Evolutionary conservation across 441 rosid genomes (phyloP).

Genomic region (Eutrema salsugineum): DNA sequence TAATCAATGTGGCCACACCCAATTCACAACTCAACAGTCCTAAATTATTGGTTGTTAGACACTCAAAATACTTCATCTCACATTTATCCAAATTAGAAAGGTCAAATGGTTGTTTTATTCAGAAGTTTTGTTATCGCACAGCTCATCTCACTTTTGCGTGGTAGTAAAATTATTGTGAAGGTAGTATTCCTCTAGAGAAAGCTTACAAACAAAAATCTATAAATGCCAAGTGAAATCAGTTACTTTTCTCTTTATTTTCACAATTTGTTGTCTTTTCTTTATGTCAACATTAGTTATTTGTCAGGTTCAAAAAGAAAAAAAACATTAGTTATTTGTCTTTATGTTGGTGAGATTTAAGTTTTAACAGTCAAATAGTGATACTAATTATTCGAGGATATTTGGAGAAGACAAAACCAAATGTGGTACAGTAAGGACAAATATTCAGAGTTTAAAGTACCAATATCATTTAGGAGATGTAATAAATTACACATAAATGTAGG

Average conservation of each 20-base stretch:
- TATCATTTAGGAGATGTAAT: not conserved
- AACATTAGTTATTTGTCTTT: constrained; percentile 10
- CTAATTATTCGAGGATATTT: constrained; percentile 14
- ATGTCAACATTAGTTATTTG: constrained; percentile 18
- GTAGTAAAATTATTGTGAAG: not conserved
- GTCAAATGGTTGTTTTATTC: constrained; percentile 8
- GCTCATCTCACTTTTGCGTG: constrained; percentile 6
- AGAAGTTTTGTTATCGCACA: not conserved
- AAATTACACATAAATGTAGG: constrained; percentile 15
- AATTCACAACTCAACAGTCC: constrained; percentile 24
- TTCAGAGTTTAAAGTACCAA: constrained; percentile 25
- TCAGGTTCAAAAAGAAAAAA: not conserved
- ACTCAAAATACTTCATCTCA: constrained; percentile 1
- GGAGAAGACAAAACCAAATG: constrained; percentile 19
- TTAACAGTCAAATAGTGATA: constrained; percentile 4
- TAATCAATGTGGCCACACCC: constrained; percentile 19
- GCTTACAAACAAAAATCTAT: constrained; percentile 13
- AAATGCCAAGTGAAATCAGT: constrained; percentile 17
- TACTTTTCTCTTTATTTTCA: constrained; percentile 13
- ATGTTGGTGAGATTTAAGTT: constrained; percentile 19
- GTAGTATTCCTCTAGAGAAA: constrained; percentile 9
- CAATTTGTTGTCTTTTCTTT: constrained; percentile 16
- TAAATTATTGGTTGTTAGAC: constrained; percentile 18
- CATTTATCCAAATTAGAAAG: not conserved
- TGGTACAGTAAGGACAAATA: constrained; percentile 24